Conservation (phyloP, 2,329 filamentous ascomycete species). For the Sporothrix brasiliensis region DNA sequence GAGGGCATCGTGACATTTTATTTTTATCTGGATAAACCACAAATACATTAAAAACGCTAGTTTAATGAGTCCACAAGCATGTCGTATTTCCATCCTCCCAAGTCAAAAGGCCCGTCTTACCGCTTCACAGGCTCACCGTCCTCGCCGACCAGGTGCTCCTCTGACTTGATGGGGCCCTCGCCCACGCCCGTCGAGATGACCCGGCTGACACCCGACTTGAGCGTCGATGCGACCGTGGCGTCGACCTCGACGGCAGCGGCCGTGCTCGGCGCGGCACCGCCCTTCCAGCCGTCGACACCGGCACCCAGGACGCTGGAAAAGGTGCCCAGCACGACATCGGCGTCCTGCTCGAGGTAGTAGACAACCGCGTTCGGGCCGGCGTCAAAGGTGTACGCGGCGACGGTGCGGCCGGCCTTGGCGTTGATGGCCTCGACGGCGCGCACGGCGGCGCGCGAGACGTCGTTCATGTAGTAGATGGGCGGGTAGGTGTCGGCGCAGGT, state of each 20-base stretch:
- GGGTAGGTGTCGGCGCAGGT: slow-evolving; percentile 93
- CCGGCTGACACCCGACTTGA: slow-evolving; percentile 80
- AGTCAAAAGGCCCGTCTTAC: background rate
- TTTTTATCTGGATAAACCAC: slow-evolving; percentile 18
- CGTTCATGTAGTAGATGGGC: slow-evolving; percentile 98
- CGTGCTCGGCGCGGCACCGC: slow-evolving; percentile 53
- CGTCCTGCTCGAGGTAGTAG: slow-evolving; percentile 86
- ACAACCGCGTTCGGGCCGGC: slow-evolving; percentile 96
- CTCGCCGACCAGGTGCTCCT: slow-evolving; percentile 74
- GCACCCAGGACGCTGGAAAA: slow-evolving; percentile 69
- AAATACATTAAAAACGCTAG: slow-evolving; percentile 18
- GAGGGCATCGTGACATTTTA: background rate
- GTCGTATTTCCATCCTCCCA: background rate
- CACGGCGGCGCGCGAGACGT: slow-evolving; percentile 84
- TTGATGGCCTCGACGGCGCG: slow-evolving; percentile 90
- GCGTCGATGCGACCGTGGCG: slow-evolving; percentile 62
- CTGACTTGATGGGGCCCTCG: slow-evolving; percentile 79
- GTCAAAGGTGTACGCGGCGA: slow-evolving; percentile 96
- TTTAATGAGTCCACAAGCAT: slow-evolving; percentile 3
- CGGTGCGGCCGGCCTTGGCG: slow-evolving; percentile 70
- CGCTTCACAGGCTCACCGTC: slow-evolving; percentile 56
- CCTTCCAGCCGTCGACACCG: slow-evolving; percentile 72
- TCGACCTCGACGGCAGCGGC: slow-evolving; percentile 62
- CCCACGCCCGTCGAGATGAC: slow-evolving; percentile 92
- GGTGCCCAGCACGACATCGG: slow-evolving; percentile 71